These are phyloP conservation scores for Phaeosphaeria sp. DNA, from an alignment of 2,329 filamentous ascomycete species.

Conservation along the genomic window DNA sequence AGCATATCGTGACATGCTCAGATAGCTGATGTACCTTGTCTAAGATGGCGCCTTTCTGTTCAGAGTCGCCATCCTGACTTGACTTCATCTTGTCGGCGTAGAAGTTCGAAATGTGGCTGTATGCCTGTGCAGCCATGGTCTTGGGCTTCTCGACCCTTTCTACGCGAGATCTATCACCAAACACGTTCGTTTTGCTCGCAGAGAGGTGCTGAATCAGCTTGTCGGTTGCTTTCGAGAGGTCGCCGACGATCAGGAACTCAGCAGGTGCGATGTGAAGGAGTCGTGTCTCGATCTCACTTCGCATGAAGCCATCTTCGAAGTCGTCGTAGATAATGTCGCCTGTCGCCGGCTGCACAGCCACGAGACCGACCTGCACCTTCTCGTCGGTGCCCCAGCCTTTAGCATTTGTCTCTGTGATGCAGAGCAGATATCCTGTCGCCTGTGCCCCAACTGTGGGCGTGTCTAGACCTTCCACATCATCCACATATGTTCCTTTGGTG, in stretches of 20 bases:
- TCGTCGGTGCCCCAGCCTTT: slow-evolving; percentile 88
- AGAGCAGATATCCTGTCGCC: slow-evolving; percentile 86
- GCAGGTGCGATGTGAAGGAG: slow-evolving; percentile 93
- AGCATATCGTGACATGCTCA: slow-evolving; percentile 85
- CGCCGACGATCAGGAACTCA: slow-evolving; percentile 91
- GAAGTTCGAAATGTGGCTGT: slow-evolving; percentile 89
- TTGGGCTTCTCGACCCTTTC: slow-evolving; percentile 79
- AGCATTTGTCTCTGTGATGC: slow-evolving; percentile 83
- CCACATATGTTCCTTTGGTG: slow-evolving; percentile 97
- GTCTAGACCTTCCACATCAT: slow-evolving; percentile 85
- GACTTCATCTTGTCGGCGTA: slow-evolving; percentile 84
- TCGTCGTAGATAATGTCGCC: slow-evolving; percentile 95
- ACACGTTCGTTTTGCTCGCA: slow-evolving; percentile 85
- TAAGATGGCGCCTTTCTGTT: slow-evolving; percentile 66
- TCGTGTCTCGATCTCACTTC: slow-evolving; percentile 94
- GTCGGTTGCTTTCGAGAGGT: slow-evolving; percentile 87
- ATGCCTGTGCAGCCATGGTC: slow-evolving; percentile 82
- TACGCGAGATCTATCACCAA: slow-evolving; percentile 87
- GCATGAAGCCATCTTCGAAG: slow-evolving; percentile 98
- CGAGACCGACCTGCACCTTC: slow-evolving; percentile 87
- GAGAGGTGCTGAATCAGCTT: slow-evolving; percentile 91
- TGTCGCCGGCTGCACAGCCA: slow-evolving; percentile 94
- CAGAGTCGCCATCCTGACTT: slow-evolving; percentile 38
- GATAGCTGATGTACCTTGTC: slow-evolving; percentile 87
- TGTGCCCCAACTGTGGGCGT: slow-evolving; percentile 58